Base-by-base conservation (phyloP, 2,329 filamentous ascomycete species). In the Fusarium hostae region DNA sequence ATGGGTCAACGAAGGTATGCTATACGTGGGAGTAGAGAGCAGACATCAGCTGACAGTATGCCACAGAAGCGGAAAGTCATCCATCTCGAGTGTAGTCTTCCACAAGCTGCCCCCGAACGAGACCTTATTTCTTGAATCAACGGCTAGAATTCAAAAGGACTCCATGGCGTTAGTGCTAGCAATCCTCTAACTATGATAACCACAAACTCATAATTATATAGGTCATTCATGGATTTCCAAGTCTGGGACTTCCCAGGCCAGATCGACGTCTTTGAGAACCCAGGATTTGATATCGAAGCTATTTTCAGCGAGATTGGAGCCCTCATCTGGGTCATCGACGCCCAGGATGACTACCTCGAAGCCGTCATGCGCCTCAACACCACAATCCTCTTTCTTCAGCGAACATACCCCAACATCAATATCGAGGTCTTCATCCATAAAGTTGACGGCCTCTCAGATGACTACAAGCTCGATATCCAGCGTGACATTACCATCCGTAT, bases 351-450 rank as follows among this genome's bases (percentile, higher is more conserved):
- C 81, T 99, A 98, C 79, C 89, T 97, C 60, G 94, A 98, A 80
- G 93, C 95, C 22, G 93, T 99, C 51, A 89, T 90, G 59, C 91
- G 94, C 12, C 89, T 99, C 32, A 97, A 97, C 81, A 87, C 90
- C 59, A 97, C 95, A 11, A 97, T 98, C 70, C 86, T 98, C 63
- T 93, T 94, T 72, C 89, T 99, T 3, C 94, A 97, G 79, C 90
- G 94, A 73, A 90, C 90, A 67, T 98, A 97, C 79, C 95, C 95
- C 4, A 92, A 94, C 78, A 96, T 98, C 83, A 97, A 98, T 81
- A 93, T 99, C 73, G 95, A 98, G 80, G 95, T 99, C 55, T 98
- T 99, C 82, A 97, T 99, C 76, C 96, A 99, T 87, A 99, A 99
- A 81, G 95, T 98, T 37, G 96, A 99, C 79, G 95, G 95, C n/a